Evolutionary conservation across 768 basidiomycete genomes (phyloP).

Genomic region (Dacryopinax spathularia): DNA sequence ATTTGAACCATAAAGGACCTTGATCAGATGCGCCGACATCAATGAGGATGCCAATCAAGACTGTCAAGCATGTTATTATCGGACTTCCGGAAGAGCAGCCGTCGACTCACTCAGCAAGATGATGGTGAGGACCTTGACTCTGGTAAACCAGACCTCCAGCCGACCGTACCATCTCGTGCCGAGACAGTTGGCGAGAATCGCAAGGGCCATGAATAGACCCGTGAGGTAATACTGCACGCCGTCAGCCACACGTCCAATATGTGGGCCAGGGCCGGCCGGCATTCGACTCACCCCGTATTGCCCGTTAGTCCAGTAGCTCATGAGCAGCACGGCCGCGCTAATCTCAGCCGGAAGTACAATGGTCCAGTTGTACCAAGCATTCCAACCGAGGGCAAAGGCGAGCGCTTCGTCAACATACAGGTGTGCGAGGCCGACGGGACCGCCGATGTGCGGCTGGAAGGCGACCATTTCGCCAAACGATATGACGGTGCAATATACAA

Average conservation of each 20-base stretch:
- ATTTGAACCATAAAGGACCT: conserved; percentile 23
- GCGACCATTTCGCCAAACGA: conserved; percentile 15
- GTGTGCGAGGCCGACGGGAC: conserved; percentile 17
- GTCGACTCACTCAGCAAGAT: conserved; percentile 21
- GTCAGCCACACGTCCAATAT: too few species aligned
- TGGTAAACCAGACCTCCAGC: conserved; percentile 40
- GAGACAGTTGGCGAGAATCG: conserved; percentile 27
- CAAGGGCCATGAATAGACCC: conserved; percentile 16
- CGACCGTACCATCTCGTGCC: conserved; percentile 34
- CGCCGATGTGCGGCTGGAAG: conserved; percentile 15
- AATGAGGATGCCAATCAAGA: conserved; percentile 23
- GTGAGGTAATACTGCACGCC: neutral
- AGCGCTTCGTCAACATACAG: conserved; percentile 17
- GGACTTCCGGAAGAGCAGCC: neutral
- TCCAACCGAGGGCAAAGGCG: conserved; percentile 15
- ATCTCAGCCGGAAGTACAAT: conserved; percentile 62
- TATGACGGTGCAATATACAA: conserved; percentile 14
- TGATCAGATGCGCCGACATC: conserved; percentile 22
- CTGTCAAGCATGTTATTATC: conserved; percentile 7
- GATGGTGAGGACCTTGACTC: conserved; percentile 34
- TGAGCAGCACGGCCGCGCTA: conserved; percentile 51
- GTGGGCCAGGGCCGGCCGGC: neutral
- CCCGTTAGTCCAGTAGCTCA: conserved; percentile 53
- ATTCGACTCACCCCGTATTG: neutral
- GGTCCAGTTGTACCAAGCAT: conserved; percentile 25